Evolutionary conservation across 257 asterid species (phyloP).

Genomic region (Scutellaria galericulata): DNA sequence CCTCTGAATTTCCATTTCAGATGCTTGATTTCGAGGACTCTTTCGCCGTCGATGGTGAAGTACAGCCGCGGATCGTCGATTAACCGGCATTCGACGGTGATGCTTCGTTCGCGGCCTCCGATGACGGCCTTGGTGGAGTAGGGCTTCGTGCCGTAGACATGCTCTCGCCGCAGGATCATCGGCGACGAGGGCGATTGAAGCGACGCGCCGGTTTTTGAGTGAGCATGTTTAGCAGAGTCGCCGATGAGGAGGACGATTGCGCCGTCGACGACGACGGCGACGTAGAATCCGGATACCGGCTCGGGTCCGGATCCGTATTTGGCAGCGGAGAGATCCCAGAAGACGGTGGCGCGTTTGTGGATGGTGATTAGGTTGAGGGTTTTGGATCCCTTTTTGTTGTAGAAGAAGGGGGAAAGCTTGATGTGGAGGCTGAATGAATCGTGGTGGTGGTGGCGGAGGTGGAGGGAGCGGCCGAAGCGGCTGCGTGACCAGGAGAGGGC

Average conservation of each 20-base stretch:
- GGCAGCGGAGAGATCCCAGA: conserved; percentile 61
- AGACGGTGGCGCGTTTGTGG: conserved; percentile 26
- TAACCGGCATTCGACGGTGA: conserved; percentile 50
- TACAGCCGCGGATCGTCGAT: conserved; percentile 48
- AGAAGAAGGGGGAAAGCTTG: conserved; percentile 49
- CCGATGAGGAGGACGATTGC: conserved; percentile 53
- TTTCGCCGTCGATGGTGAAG: conserved; percentile 43
- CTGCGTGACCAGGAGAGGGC: conserved; percentile 64
- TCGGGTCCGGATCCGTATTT: conserved; percentile 64
- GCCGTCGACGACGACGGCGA: conserved; percentile 47
- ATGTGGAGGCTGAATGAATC: conserved; percentile 50
- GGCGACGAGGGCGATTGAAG: background rate
- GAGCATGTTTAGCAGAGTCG: conserved; percentile 42
- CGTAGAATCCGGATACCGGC: conserved; percentile 54
- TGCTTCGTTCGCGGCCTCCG: conserved; percentile 45
- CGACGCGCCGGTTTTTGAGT: background rate
- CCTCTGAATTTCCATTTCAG: conserved; percentile 75
- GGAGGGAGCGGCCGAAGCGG: conserved; percentile 55
- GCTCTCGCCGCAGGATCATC: conserved; percentile 57
- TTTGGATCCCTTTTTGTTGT: conserved; percentile 54
- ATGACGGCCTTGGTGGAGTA: conserved; percentile 50
- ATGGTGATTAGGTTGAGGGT: conserved; percentile 31
- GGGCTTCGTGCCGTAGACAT: conserved; percentile 49
- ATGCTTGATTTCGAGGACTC: conserved; percentile 56
- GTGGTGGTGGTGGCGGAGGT: conserved; percentile 52